phyloP scores from a whole-genome alignment of 805 yeast species.

The Wickerhamomyces pijperi region DNA sequence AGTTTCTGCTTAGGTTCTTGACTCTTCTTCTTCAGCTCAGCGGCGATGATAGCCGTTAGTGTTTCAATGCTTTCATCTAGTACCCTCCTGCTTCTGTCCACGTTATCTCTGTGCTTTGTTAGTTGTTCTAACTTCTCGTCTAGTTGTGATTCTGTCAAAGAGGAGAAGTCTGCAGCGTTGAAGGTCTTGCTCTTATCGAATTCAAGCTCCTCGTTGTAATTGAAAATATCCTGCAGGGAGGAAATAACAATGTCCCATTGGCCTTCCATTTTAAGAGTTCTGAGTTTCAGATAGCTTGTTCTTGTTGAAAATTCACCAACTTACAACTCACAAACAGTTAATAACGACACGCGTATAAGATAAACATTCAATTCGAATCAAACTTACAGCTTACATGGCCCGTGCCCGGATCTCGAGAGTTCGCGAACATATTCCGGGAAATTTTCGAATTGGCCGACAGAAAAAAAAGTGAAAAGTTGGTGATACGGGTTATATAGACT shows the following conservation, averaged over 20 bases:
- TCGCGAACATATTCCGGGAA: too few species aligned
- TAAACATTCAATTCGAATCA: too few species aligned
- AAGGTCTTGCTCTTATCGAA: constrained; percentile 31
- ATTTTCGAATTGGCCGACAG: background rate
- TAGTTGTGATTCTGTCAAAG: constrained; percentile 27
- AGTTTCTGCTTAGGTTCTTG: constrained; percentile 15
- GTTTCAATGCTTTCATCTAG: constrained; percentile 33
- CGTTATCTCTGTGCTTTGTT: constrained; percentile 43
- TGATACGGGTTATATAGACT: too few species aligned
- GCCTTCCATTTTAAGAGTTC: constrained; percentile 31
- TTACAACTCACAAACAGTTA: too few species aligned
- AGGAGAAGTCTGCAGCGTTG: constrained; percentile 20
- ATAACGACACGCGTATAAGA: too few species aligned
- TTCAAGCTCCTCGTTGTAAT: constrained; percentile 41
- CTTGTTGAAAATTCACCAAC: too few species aligned
- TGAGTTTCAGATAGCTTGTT: background rate
- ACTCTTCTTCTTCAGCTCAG: constrained; percentile 15
- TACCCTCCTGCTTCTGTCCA: constrained; percentile 38
- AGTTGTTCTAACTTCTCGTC: constrained; percentile 29
- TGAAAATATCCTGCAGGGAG: constrained; percentile 58
- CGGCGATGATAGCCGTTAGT: constrained; percentile 30
- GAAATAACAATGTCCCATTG: constrained; percentile 62
- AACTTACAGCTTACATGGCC: too few species aligned
- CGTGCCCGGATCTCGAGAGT: too few species aligned
- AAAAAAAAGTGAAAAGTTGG: background rate